phyloP scores from a whole-genome alignment of 73 alveolate genomes.

The Stentor coeruleus region DNA sequence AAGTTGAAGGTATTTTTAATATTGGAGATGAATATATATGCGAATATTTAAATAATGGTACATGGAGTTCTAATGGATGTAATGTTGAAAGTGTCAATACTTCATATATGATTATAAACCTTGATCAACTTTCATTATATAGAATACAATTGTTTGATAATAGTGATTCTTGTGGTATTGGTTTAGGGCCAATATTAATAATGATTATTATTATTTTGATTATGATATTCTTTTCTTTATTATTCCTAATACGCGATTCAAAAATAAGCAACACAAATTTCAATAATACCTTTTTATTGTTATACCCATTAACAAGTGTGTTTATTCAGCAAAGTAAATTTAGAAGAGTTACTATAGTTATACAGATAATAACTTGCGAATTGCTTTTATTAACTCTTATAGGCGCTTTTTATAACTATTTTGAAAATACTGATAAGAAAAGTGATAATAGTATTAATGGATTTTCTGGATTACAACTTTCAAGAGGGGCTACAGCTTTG shows the following conservation, averaged over 20 bases:
- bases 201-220: neutral
- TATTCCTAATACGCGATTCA: neutral
- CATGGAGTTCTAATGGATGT: no score
- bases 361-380: neutral
- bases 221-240: no score
- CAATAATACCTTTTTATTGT: neutral
- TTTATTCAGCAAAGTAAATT: neutral
- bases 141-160: no score
- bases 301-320: neutral
- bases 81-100: no score
- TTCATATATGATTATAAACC: no score
- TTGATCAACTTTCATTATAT: no score
- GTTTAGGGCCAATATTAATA: neutral
- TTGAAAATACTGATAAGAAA: neutral
- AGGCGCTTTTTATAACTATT: neutral
- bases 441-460: neutral
- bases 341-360: neutral
- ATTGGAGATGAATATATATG: no score
- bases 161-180: neutral
- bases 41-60: no score
- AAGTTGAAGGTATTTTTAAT: no score
- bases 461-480: neutral
- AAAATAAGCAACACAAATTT: neutral
- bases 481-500: no score
- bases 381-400: neutral